A percentile compares a stretch with the other conserved stretches of the same genome.
Evolutionary conservation across 78 protist genomes (phyloP).

Genomic region (Pigoraptor vietnamica): DNA sequence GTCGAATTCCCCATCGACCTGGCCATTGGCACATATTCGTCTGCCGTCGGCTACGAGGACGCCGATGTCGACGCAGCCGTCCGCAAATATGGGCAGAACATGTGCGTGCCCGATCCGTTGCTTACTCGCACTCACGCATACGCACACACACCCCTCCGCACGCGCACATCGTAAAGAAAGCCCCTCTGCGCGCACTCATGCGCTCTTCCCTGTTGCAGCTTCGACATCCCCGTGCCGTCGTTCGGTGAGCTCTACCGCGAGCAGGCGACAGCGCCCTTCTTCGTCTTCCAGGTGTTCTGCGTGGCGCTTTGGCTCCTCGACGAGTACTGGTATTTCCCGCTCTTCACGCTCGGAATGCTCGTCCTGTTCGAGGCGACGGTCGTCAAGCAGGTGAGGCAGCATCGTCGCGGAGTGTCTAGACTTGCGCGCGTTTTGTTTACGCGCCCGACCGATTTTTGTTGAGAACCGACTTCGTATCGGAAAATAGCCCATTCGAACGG

Average conservation of each 20-base stretch:
- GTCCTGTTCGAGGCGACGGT: slow-evolving; percentile 88
- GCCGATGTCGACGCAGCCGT: neutral
- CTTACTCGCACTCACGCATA: no score
- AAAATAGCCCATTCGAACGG: no score
- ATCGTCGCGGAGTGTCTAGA: neutral
- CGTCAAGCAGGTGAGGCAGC: slow-evolving; percentile 36
- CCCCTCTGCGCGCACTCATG: neutral
- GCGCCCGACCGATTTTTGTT: no score
- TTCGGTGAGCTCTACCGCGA: slow-evolving; percentile 81
- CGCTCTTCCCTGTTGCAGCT: neutral
- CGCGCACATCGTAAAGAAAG: no score
- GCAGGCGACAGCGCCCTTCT: slow-evolving; percentile 97
- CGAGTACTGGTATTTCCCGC: slow-evolving; percentile 84
- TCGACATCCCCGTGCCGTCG: slow-evolving; percentile 85
- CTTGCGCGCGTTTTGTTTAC: no score
- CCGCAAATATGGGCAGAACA: neutral
- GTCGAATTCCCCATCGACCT: neutral
- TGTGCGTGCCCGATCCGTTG: neutral
- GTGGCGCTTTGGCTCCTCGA: slow-evolving; percentile 93
- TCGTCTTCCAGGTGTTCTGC: slow-evolving; percentile 95
- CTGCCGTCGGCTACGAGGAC: neutral
- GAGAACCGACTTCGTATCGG: no score
- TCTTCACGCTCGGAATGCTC: slow-evolving; percentile 93
- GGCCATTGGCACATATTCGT: neutral
- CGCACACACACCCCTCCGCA: no score